A percentile compares a stretch with the other conserved stretches of the same genome.
phyloP scores from a whole-genome alignment of 1,284 basidiomycete genomes.

The Phellinidium pouzarii region DNA sequence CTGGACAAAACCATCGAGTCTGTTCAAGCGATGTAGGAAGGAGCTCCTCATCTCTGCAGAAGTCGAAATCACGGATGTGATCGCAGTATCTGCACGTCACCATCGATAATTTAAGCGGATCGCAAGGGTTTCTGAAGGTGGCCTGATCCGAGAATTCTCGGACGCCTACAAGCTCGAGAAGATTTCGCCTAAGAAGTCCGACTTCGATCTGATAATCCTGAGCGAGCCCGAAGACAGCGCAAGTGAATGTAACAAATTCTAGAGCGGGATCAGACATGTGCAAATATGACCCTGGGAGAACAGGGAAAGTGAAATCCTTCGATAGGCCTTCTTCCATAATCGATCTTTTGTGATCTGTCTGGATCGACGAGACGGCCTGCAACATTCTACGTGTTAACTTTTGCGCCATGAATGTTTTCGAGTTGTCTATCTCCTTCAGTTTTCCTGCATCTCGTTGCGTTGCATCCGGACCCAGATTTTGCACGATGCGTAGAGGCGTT shows the following conservation, averaged over 20 bases:
- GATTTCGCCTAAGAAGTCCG: slow-evolving; percentile 81
- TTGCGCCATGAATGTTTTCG: slow-evolving; percentile 71
- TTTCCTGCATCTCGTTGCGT: slow-evolving; percentile 65
- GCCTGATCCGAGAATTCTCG: slow-evolving; percentile 86
- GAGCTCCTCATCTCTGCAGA: slow-evolving; percentile 89
- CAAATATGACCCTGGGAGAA: slow-evolving; percentile 83
- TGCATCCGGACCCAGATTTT: slow-evolving; percentile 57
- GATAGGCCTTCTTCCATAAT: slow-evolving; percentile 52
- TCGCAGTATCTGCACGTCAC: slow-evolving; percentile 92
- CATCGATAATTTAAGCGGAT: slow-evolving; percentile 80
- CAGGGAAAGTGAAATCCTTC: slow-evolving; percentile 71
- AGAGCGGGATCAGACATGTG: slow-evolving; percentile 72
- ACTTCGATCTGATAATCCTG: slow-evolving; percentile 81
- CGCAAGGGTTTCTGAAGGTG: slow-evolving; percentile 87
- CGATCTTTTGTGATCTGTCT: slow-evolving; percentile 59
- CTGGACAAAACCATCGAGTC: slow-evolving; percentile 57
- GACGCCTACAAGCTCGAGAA: slow-evolving; percentile 85
- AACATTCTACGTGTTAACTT: slow-evolving; percentile 81
- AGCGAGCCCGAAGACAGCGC: slow-evolving; percentile 75
- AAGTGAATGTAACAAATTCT: slow-evolving; percentile 87
- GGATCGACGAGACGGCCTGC: slow-evolving; percentile 61
- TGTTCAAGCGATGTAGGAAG: slow-evolving; percentile 50
- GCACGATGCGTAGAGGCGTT: slow-evolving; percentile 70
- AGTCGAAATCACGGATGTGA: slow-evolving; percentile 85
- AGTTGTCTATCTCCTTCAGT: slow-evolving; percentile 61